Percentiles rank a stretch among this genome's conserved stretches.
Evolutionary conservation across 768 basidiomycete genomes (phyloP).

Genomic region (Imleria badia): DNA sequence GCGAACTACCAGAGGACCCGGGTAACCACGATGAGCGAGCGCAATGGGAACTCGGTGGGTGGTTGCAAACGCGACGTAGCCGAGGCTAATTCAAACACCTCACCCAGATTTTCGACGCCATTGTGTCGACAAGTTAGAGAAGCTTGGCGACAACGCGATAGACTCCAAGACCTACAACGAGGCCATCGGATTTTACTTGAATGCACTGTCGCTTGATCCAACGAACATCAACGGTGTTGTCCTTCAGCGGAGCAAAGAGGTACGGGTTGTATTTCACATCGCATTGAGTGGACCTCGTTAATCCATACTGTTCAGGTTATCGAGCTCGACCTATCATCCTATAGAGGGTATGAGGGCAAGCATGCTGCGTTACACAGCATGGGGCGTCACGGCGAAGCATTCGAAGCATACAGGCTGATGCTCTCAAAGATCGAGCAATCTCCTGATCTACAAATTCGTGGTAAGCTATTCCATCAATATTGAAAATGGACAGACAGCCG

Average conservation of each 20-base stretch:
- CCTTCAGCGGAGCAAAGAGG: conserved; percentile 6
- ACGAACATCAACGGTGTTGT: background rate
- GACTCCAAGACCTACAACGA: background rate
- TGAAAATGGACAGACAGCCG: too few relatives aligned
- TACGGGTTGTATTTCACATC: background rate
- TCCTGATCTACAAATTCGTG: background rate
- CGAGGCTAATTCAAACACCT: background rate
- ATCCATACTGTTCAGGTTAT: too few relatives aligned
- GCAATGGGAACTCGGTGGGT: background rate
- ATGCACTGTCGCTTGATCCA: background rate
- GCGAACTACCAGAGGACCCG: background rate
- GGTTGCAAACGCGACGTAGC: background rate
- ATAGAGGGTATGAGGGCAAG: too few relatives aligned
- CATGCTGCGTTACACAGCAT: background rate
- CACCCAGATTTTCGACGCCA: background rate
- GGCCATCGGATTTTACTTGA: background rate
- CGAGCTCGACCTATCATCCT: too few relatives aligned
- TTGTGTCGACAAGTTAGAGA: background rate
- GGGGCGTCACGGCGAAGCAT: background rate
- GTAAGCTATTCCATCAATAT: too few relatives aligned
- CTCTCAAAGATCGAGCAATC: background rate
- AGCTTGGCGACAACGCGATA: background rate
- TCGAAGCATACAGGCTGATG: background rate
- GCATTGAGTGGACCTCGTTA: too few relatives aligned
- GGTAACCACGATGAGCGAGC: background rate